These are phyloP conservation scores for Bipolaris victoriae DNA, from an alignment of 2,329 filamentous ascomycete species.

Conservation along the genomic window DNA sequence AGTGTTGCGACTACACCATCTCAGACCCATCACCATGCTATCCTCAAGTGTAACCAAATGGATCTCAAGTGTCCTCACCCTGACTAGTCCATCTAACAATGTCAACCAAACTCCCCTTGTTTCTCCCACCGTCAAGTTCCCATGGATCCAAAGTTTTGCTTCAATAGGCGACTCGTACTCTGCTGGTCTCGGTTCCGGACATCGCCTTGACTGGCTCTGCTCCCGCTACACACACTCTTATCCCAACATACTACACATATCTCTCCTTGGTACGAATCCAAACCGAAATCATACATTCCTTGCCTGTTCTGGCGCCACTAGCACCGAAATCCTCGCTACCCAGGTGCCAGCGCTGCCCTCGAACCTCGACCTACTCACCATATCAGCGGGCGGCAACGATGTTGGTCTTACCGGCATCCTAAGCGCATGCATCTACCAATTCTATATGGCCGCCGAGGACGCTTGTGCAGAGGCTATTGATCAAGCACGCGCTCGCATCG, in stretches of 20 bases:
- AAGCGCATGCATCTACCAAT: slow-evolving; percentile 42
- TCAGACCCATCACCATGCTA: slow-evolving; percentile 8
- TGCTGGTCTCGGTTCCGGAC: slow-evolving; percentile 37
- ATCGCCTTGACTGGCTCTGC: slow-evolving; percentile 36
- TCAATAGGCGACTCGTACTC: slow-evolving; percentile 44
- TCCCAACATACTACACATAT: slow-evolving; percentile 32
- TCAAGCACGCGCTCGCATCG: slow-evolving; percentile 26
- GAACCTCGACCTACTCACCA: slow-evolving; percentile 36
- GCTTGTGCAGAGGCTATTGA: slow-evolving; percentile 33
- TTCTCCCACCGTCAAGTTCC: not conserved
- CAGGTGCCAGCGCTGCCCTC: slow-evolving; percentile 29
- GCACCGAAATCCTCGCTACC: slow-evolving; percentile 29
- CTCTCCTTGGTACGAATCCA: slow-evolving; percentile 17
- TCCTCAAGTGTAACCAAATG: slow-evolving; percentile 1
- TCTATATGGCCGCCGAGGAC: slow-evolving; percentile 32
- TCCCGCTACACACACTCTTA: slow-evolving; percentile 38
- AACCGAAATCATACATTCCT: slow-evolving; percentile 35
- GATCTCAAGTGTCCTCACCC: slow-evolving; percentile 1
- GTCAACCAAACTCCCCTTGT: not conserved
- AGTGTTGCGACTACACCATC: slow-evolving; percentile 8
- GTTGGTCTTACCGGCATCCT: slow-evolving; percentile 37
- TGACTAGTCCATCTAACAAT: not conserved
- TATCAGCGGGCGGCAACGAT: slow-evolving; percentile 45
- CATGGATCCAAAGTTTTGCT: slow-evolving; percentile 35
- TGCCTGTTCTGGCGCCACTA: slow-evolving; percentile 40